Conservation (phyloP, 768 basidiomycete genomes). For the Pisolithus orientalis region DNA sequence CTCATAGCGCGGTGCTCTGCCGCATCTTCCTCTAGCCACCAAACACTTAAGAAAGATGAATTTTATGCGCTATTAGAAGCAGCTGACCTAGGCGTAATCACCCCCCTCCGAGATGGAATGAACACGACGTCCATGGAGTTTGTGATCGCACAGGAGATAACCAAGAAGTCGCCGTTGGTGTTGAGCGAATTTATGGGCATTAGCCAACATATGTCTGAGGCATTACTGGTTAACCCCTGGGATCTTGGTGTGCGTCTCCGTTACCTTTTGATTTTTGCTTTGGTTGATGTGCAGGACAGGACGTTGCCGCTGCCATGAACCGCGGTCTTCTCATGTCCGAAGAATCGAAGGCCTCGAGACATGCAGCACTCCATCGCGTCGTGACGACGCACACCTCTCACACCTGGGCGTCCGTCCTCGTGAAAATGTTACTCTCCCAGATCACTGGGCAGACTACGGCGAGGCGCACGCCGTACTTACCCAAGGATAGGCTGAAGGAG, state of each 20-base stretch:
- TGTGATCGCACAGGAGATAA: slow-evolving; percentile 85
- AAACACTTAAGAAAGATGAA: slow-evolving; percentile 95
- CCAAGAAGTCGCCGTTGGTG: slow-evolving; percentile 80
- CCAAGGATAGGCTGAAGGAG: slow-evolving; percentile 49
- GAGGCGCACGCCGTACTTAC: slow-evolving; percentile 79
- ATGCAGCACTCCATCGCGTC: slow-evolving; percentile 70
- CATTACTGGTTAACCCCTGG: slow-evolving; percentile 93
- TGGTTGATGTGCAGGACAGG: slow-evolving; percentile 33
- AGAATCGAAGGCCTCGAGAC: slow-evolving; percentile 67
- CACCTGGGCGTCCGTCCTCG: slow-evolving; percentile 87
- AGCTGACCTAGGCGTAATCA: slow-evolving; percentile 92
- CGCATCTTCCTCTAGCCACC: slow-evolving; percentile 57
- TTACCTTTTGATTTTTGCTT: no score
- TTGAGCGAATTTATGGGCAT: slow-evolving; percentile 99
- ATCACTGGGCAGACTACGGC: slow-evolving; percentile 75
- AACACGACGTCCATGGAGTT: slow-evolving; percentile 99
- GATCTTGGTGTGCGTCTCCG: slow-evolving; percentile 66
- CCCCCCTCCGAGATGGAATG: slow-evolving; percentile 95
- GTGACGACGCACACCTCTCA: slow-evolving; percentile 93
- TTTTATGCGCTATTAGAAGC: slow-evolving; percentile 93
- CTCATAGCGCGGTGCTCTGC: no score
- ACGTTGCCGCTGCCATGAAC: slow-evolving; percentile 87
- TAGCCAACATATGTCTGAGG: slow-evolving; percentile 83
- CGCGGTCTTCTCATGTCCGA: slow-evolving; percentile 77
- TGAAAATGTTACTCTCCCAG: slow-evolving; percentile 82